Base-by-base conservation (phyloP, 2,329 filamentous ascomycete species). In the Aureobasidium sp. region DNA sequence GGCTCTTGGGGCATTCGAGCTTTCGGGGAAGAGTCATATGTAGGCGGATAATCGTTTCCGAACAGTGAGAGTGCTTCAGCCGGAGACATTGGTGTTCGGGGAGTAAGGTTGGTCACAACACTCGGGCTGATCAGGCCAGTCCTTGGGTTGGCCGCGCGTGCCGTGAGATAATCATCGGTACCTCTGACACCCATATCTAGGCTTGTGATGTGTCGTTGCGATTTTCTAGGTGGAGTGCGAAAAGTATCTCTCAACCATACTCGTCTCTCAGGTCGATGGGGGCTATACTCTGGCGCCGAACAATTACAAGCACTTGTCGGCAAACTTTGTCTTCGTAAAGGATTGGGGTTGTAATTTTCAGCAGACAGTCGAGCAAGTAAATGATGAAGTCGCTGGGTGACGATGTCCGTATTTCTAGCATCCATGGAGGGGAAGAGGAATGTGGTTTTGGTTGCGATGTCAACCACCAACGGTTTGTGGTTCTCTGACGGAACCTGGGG, bases 81-180 rank as follows among this genome's bases (percentile, higher is more conserved):
- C 14, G 71, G 70, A 9, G 69, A 72, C 15, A 64, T 63, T 12
- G 69, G 69, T 27, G 68, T 68, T 20, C 65, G 64, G 11, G 67
- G 64, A 42, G 61, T 62, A 17, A 63, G 37, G 3, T 64, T 67
- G 7, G 66, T 65, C 11, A 58, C 63, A 17, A 70, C 62, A 47
- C 70, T 71, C 15, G 72, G 72, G 25, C 70, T 72, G 45, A 74
- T 70, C 5, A 71, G 60, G 7, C 72, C 71, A 15, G 72, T 74
- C 20, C 67, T 59, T 11, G 71, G 72, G 47, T 74, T 74, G 3
- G 72, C 70, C 22, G 65, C 70, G 56, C 72, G 65, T 31, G 69
- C 72, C 20, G 71, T 74, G 45, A 74, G 63, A 62, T 74, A 74
- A 64, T 74, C 72, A 61, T 72, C 72, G 52, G 70, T 72, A 31